Base-by-base conservation (phyloP, 371 early-diverging fungal genomes). In the Mycotypha africana region DNA sequence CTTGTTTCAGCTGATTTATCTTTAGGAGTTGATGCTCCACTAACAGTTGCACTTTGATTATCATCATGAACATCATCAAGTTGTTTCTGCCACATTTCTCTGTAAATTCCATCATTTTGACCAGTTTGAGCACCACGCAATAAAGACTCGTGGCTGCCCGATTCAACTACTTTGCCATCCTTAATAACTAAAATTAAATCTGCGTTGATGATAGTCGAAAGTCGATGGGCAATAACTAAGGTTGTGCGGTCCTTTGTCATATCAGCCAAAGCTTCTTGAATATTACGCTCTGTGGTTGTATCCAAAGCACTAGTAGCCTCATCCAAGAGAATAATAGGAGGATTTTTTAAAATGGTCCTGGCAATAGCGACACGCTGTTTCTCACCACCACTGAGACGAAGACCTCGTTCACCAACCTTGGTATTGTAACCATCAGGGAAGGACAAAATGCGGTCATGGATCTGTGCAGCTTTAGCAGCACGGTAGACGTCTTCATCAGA, bases 211-310 rank as follows among this genome's bases (percentile, higher is more conserved):
- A 89, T 79, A 2, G 88, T 88, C 8, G 82, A 79, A 37, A 95
- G 66, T 19, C 95, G 81, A 62, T 95, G 96, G 0, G 95, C 93
- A 62, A 98, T 87, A 19, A 92, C 79, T 19, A 98, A 67, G n/a
- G 96, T 93, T 4, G 96, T 94, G 40, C 93, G 67, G 58, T 84
- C 76, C 35, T 76, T 67, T 23, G 89, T 76, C 59, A 79, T 78
- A n/a, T 66, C 61, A 2, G 64, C 58, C 37, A 82, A 57, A 15
- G 81, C 75, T 25, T 78, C 53, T 62, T 89, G 82, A 50, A 87
- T 81, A 48, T 87, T 76, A 34, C 81, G 70, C 61, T 95, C 95
- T 5, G 95, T 93, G n/a, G 58, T 62, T 4, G 81, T 78, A 51
- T 84, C 83, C 14, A 82, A 58, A 17, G 85, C 85, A 49, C 78